Evolutionary conservation across 208 protist genomes (phyloP).

Genomic region (Blechomonas ayalai): DNA sequence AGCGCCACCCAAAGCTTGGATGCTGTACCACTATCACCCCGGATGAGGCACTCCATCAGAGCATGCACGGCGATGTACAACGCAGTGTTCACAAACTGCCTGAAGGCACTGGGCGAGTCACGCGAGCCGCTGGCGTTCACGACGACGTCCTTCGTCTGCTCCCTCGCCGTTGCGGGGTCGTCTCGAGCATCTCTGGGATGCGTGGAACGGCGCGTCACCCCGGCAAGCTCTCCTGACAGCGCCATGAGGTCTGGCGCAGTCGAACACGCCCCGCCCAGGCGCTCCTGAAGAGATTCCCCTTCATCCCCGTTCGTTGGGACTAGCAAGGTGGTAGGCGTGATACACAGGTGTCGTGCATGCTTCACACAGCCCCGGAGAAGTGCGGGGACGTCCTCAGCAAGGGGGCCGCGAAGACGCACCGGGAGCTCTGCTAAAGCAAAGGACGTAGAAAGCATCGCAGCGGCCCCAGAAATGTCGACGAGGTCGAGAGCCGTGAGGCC

Average conservation of each 20-base stretch:
- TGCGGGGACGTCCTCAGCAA: slow-evolving; percentile 8
- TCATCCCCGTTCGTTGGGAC: too few species aligned
- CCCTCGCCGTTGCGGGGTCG: too few species aligned
- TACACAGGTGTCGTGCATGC: slow-evolving; percentile 3
- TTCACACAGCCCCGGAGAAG: slow-evolving; percentile 12
- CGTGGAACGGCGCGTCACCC: too few species aligned
- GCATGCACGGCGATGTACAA: slow-evolving; percentile 28
- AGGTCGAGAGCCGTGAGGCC: slow-evolving; percentile 31
- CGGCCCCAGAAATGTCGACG: slow-evolving; percentile 25
- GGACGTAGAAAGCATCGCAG: slow-evolving; percentile 31
- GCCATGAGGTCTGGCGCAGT: too few species aligned
- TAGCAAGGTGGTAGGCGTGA: slow-evolving; percentile 2
- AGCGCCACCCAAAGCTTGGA: slow-evolving; percentile 17
- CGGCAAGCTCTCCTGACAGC: too few species aligned
- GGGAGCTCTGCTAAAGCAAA: slow-evolving; percentile 36
- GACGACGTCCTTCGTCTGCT: too few species aligned
- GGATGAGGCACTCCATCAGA: slow-evolving; percentile 24
- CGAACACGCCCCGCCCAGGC: too few species aligned
- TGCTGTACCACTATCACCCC: slow-evolving; percentile 24
- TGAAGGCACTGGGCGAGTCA: too few species aligned
- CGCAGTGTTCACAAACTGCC: slow-evolving; percentile 9
- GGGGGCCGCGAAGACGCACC: slow-evolving; percentile 14
- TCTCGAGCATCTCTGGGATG: too few species aligned
- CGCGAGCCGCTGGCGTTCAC: too few species aligned
- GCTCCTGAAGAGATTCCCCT: too few species aligned